A percentile compares a stretch with the other conserved stretches of the same genome.
phyloP scores from a whole-genome alignment of 768 basidiomycete species.

The Porphyrellus cyaneotinctus region DNA sequence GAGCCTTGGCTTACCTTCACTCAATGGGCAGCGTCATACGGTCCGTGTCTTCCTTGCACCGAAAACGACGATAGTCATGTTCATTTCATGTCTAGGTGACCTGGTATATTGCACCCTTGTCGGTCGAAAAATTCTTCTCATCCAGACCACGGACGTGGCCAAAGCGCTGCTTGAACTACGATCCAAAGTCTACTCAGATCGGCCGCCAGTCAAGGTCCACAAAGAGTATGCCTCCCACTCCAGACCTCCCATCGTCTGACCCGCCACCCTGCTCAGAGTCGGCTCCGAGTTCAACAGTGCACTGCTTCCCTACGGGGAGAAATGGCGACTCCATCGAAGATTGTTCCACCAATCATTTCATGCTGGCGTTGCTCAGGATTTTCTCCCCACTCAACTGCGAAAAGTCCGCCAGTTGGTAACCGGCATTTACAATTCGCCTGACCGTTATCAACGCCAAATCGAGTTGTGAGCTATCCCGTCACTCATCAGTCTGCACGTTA shows the following conservation, averaged over 20 bases:
- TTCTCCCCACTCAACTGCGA: constrained; percentile 26
- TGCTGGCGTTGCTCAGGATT: constrained; percentile 23
- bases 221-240: constrained; percentile 21
- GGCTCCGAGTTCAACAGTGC: constrained; percentile 32
- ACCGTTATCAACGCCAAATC: constrained; percentile 26
- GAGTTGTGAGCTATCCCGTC: constrained; percentile 25
- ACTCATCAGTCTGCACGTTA: background rate
- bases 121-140: constrained; percentile 31
- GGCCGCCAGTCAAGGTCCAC: constrained; percentile 30
- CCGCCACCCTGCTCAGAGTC: constrained; percentile 11
- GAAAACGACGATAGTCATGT: background rate
- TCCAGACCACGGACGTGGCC: constrained; percentile 31
- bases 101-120: constrained; percentile 31
- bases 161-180: constrained; percentile 36
- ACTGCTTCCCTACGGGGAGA: constrained; percentile 27
- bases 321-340: constrained; percentile 31
- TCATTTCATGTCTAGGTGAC: constrained; percentile 22
- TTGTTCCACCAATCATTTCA: constrained; percentile 33
- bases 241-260: constrained; percentile 1
- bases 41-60: constrained; percentile 10
- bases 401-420: constrained; percentile 27
- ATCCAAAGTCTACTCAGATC: constrained; percentile 35
- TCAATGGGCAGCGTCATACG: constrained; percentile 26
- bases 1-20: constrained; percentile 35
- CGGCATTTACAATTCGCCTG: constrained; percentile 22